Evolutionary conservation across 768 basidiomycete species (phyloP).

Genomic region (Gymnopilus junonius): DNA sequence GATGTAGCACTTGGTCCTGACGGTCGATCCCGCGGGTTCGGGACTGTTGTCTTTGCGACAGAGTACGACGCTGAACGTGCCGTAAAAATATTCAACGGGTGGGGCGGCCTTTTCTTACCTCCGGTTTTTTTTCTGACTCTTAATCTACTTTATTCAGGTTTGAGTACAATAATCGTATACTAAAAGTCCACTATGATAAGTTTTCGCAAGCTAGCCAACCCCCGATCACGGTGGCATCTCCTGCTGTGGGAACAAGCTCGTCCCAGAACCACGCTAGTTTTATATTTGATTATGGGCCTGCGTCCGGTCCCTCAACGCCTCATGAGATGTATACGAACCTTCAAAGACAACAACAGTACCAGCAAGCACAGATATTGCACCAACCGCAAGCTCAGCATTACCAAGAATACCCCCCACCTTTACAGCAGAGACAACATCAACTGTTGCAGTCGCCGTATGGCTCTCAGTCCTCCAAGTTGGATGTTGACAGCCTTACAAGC

Average conservation of each 20-base stretch:
- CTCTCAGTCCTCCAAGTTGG: slow-evolving; percentile 8
- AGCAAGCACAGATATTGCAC: slow-evolving; percentile 29
- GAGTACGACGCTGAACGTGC: slow-evolving; percentile 86
- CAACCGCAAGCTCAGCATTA: slow-evolving; percentile 72
- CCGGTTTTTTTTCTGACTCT: slow-evolving; percentile 8
- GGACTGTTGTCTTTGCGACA: slow-evolving; percentile 86
- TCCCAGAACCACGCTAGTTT: slow-evolving; percentile 29
- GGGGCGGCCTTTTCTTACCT: slow-evolving; percentile 31
- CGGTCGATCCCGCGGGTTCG: slow-evolving; percentile 90
- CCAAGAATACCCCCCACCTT: slow-evolving; percentile 6
- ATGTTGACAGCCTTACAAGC: slow-evolving; percentile 22
- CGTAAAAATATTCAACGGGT: slow-evolving; percentile 91
- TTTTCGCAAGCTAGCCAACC: slow-evolving; percentile 48
- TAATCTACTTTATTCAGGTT: slow-evolving; percentile 50
- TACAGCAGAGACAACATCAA: slow-evolving; percentile 9
- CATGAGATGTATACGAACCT: slow-evolving; percentile 26
- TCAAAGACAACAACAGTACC: slow-evolving; percentile 14
- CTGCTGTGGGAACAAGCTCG: slow-evolving; percentile 5
- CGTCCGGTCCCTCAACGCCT: slow-evolving; percentile 39
- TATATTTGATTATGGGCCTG: slow-evolving; percentile 40
- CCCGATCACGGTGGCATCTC: neutral
- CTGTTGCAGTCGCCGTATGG: neutral
- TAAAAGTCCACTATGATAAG: slow-evolving; percentile 94
- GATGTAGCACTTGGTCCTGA: slow-evolving; percentile 89
- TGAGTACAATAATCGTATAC: slow-evolving; percentile 83